Base-by-base conservation (phyloP, 2,329 filamentous ascomycete species). In the Fusarium coicis region DNA sequence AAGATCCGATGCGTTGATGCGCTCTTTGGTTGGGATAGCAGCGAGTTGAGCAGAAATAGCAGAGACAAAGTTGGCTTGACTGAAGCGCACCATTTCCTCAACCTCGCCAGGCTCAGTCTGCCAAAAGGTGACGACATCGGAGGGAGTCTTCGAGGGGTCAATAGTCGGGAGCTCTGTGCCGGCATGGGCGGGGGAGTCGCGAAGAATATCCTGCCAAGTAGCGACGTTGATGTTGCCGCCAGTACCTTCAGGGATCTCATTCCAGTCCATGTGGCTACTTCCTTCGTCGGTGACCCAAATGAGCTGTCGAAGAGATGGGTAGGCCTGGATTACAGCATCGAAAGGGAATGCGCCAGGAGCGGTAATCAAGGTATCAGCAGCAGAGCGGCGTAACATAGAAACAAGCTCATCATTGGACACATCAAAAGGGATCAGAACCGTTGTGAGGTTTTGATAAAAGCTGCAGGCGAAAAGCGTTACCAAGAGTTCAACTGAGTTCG, bases 241-340 rank as follows among this genome's bases (percentile, higher is more conserved):
- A 63, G 92, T 91, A 57, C 93, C 92, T 78, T 92, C 89, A 16
- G 95, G 95, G 5, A 95, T 90, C 79, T 96, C 93, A 76, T 94
- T 95, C 95, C 96, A 99, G 82, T 97, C 95, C 88, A 99, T 93
- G 80, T 98, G 96, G 76, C 91, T 90, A 84, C 92, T 98, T 46
- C 94, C 94, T 78, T 94, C 90, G 77, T 98, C 96, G 10, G 97
- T 94, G 18, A 98, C 95, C 94, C 95, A 98, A 76, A 98, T 89
- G 37, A 97, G 87, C 75, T 95, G 90, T 69, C 91, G 91, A 50
- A 99, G 87, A 42, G 88, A 87, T 10, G 91, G 87, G 77, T 93
- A 94, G 59, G 86, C 87, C 77, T 91, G 89, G 58, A 91, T 88
- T 18, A 97, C 88, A 42, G 88, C 84, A 70, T 94, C 91, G 47